These are phyloP conservation scores for Venturia asperata DNA, from an alignment of 2,329 filamentous ascomycete genomes.

Conservation along the genomic window DNA sequence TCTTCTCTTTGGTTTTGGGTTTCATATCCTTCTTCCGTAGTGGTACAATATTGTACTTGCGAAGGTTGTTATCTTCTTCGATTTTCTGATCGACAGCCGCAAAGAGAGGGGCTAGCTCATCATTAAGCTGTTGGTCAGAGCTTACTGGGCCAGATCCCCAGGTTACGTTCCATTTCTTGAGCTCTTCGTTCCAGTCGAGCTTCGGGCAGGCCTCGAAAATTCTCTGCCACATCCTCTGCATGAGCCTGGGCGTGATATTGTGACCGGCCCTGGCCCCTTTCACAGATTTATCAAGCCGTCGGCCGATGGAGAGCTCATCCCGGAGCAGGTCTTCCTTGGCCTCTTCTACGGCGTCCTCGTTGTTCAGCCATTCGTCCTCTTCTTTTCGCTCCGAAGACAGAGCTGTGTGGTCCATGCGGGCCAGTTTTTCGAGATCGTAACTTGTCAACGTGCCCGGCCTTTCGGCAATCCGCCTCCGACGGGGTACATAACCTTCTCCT, in stretches of 20 bases:
- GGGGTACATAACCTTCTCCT: constrained; percentile 26
- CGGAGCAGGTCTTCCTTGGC: constrained; percentile 24
- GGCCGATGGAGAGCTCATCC: constrained; percentile 27
- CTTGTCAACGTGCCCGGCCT: constrained; percentile 2
- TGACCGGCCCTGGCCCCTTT: constrained; percentile 28
- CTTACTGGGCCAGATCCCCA: constrained; percentile 9
- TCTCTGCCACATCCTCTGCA: constrained; percentile 39
- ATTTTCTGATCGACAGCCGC: neutral
- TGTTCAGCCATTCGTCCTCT: constrained; percentile 10
- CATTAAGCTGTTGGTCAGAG: neutral
- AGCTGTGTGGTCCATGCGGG: neutral
- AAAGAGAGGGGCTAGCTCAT: constrained; percentile 7
- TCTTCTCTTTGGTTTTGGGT: neutral
- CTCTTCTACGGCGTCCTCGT: constrained; percentile 2
- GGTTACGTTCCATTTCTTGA: constrained; percentile 3
- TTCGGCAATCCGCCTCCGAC: constrained; percentile 21
- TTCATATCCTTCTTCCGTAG: neutral
- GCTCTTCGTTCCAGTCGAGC: neutral
- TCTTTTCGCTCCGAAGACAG: neutral
- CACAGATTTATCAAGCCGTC: constrained; percentile 21
- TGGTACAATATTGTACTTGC: neutral
- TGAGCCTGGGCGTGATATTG: constrained; percentile 37
- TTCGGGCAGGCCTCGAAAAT: constrained; percentile 13
- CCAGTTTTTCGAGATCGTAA: constrained; percentile 15
- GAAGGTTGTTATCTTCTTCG: neutral